phyloP scores from a whole-genome alignment of 2,329 filamentous ascomycete species.

The Clonostachys rosea region DNA sequence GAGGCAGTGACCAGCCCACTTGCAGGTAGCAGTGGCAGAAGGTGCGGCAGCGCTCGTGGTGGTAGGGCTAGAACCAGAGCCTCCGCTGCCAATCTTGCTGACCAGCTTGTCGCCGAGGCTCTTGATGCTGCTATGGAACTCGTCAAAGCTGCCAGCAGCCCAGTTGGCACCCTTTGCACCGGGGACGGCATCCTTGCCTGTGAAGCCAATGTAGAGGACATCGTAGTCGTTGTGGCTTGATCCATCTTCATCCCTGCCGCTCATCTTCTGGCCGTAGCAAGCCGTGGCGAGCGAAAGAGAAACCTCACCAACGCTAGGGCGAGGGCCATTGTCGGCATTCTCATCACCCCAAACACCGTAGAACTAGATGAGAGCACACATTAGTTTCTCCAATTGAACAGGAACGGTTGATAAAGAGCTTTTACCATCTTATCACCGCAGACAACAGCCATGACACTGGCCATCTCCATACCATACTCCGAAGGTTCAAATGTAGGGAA shows the following conservation, averaged over 20 bases:
- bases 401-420: neutral
- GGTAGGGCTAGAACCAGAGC: too few species aligned
- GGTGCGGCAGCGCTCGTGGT: too few species aligned
- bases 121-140: constrained; percentile 43
- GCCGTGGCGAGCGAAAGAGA: constrained; percentile 52
- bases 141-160: constrained; percentile 34
- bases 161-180: constrained; percentile 45
- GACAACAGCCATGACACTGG: constrained; percentile 50
- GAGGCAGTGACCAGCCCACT: too few species aligned
- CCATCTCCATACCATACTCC: constrained; percentile 33
- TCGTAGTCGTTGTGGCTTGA: constrained; percentile 42
- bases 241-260: constrained; percentile 33
- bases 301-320: constrained; percentile 48
- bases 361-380: constrained; percentile 16
- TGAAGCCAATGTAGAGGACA: constrained; percentile 56
- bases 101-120: constrained; percentile 41
- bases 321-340: constrained; percentile 41
- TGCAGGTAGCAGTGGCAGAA: too few species aligned
- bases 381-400: too few species aligned
- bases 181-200: constrained; percentile 46
- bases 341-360: constrained; percentile 57
- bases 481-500: constrained; percentile 31
- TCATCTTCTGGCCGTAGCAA: constrained; percentile 21
- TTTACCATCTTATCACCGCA: constrained; percentile 40
- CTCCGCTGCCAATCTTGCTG: constrained; percentile 17